Percentiles rank a stretch among this genome's conserved stretches.
Evolutionary conservation across 139 green algal genomes (phyloP).

Genomic region (Bryopsis sp.): DNA sequence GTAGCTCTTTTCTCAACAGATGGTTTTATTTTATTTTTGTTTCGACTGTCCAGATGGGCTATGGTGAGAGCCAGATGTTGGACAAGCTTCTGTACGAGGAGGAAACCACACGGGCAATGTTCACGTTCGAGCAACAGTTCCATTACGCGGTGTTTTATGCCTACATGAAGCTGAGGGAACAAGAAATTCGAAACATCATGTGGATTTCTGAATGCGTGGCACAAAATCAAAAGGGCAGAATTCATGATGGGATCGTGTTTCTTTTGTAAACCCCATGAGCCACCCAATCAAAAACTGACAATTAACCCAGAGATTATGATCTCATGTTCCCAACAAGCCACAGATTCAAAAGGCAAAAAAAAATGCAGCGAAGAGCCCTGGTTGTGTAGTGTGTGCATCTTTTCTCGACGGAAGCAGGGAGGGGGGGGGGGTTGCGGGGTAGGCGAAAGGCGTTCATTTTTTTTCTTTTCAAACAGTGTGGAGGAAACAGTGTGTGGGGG

Average conservation of each 20-base stretch:
- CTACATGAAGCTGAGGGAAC: slow-evolving; percentile 84
- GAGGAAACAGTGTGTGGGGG: no score
- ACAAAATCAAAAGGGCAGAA: slow-evolving; percentile 79
- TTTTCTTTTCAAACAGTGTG: no score
- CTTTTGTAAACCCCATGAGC: slow-evolving; percentile 37
- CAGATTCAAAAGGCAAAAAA: no score
- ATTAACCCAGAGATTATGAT: no score
- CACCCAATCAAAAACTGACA: no score
- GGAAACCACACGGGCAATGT: slow-evolving; percentile 61
- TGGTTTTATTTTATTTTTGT: background rate
- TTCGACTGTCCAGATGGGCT: slow-evolving; percentile 51
- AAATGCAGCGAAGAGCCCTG: no score
- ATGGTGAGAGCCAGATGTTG: slow-evolving; percentile 84
- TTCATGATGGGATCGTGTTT: slow-evolving; percentile 74
- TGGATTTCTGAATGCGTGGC: slow-evolving; percentile 90
- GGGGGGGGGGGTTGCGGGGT: no score
- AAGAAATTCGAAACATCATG: slow-evolving; percentile 93
- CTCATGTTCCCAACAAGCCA: no score
- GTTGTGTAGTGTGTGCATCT: no score
- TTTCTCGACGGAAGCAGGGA: no score
- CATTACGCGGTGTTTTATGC: slow-evolving; percentile 85
- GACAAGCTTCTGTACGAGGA: slow-evolving; percentile 94
- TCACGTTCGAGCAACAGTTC: slow-evolving; percentile 89
- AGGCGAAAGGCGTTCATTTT: no score
- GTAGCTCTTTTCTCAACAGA: background rate